Conservation (phyloP, 768 basidiomycete species). For the Psilocybe cubensis region DNA sequence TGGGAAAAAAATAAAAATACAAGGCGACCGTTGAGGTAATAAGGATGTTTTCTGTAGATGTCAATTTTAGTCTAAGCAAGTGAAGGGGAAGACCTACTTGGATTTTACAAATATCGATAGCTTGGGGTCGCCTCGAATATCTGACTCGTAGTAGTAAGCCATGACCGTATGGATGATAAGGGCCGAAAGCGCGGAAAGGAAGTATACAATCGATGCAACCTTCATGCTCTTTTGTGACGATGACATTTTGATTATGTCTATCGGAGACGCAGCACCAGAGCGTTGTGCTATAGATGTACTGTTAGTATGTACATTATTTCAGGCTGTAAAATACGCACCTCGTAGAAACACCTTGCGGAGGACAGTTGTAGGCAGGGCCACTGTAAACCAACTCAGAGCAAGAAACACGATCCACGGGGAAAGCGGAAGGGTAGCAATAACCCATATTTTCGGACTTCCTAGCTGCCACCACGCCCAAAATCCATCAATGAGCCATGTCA, state of each 20-base stretch:
- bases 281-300: slow-evolving; percentile 41
- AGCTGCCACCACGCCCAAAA: slow-evolving; percentile 47
- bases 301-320: neutral
- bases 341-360: slow-evolving; percentile 62
- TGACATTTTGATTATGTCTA: slow-evolving; percentile 47
- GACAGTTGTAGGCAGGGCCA: slow-evolving; percentile 60
- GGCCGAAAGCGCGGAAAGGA: slow-evolving; percentile 47
- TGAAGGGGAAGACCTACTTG: slow-evolving; percentile 42
- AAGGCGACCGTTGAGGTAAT: slow-evolving; percentile 71
- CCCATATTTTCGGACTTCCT: slow-evolving; percentile 38
- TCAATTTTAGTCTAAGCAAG: neutral
- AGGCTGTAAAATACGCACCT: slow-evolving; percentile 41
- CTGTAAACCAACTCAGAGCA: slow-evolving; percentile 51
- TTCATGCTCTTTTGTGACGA: slow-evolving; percentile 49
- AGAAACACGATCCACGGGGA: slow-evolving; percentile 46
- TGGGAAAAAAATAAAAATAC: slow-evolving; percentile 65
- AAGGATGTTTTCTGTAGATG: slow-evolving; percentile 65
- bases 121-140: slow-evolving; percentile 37
- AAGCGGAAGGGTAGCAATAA: slow-evolving; percentile 40
- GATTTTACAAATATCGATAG: slow-evolving; percentile 69
- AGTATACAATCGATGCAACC: slow-evolving; percentile 49
- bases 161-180: slow-evolving; percentile 46
- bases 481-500: slow-evolving; percentile 46
- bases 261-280: slow-evolving; percentile 55
- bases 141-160: slow-evolving; percentile 35